These are phyloP conservation scores for Botrytis byssoidea DNA, from an alignment of 2,329 filamentous ascomycete species.

Conservation along the genomic window DNA sequence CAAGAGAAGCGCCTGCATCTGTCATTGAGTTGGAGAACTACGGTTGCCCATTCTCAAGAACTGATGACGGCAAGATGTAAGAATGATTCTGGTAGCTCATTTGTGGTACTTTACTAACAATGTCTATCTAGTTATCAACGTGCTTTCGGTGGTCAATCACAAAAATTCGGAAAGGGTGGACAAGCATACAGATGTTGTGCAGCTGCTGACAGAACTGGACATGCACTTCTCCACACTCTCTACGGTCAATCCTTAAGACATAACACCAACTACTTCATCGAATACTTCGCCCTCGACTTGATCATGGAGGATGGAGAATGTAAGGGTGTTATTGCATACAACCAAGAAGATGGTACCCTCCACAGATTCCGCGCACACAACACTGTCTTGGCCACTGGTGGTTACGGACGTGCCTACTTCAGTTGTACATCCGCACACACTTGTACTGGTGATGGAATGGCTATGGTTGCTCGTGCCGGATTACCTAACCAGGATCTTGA, in stretches of 20 bases:
- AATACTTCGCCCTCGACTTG: slow-evolving; percentile 50
- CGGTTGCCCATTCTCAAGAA: slow-evolving; percentile 94
- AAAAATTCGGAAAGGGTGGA: slow-evolving; percentile 48
- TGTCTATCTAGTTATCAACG: slow-evolving; percentile 49
- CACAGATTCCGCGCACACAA: slow-evolving; percentile 47
- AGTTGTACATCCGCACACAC: slow-evolving; percentile 50
- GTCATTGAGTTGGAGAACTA: slow-evolving; percentile 97
- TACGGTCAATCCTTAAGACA: slow-evolving; percentile 50
- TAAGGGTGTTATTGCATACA: slow-evolving; percentile 43
- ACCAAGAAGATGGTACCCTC: slow-evolving; percentile 47
- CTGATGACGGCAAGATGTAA: slow-evolving; percentile 91
- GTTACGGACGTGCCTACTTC: slow-evolving; percentile 51
- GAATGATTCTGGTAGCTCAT: slow-evolving; percentile 31
- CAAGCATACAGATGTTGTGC: slow-evolving; percentile 44
- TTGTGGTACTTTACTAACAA: slow-evolving; percentile 26
- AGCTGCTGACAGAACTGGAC: slow-evolving; percentile 46
- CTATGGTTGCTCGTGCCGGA: slow-evolving; percentile 49
- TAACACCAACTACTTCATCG: slow-evolving; percentile 50
- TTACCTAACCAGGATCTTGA: slow-evolving; percentile 51
- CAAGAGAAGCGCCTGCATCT: slow-evolving; percentile 83
- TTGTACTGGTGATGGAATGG: slow-evolving; percentile 50
- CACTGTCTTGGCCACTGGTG: slow-evolving; percentile 49
- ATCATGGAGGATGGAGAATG: slow-evolving; percentile 50
- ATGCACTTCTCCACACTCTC: slow-evolving; percentile 51
- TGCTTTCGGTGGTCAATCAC: slow-evolving; percentile 48